phyloP scores from a whole-genome alignment of 352 stramenopile species.

The Peronospora belbahrii region DNA sequence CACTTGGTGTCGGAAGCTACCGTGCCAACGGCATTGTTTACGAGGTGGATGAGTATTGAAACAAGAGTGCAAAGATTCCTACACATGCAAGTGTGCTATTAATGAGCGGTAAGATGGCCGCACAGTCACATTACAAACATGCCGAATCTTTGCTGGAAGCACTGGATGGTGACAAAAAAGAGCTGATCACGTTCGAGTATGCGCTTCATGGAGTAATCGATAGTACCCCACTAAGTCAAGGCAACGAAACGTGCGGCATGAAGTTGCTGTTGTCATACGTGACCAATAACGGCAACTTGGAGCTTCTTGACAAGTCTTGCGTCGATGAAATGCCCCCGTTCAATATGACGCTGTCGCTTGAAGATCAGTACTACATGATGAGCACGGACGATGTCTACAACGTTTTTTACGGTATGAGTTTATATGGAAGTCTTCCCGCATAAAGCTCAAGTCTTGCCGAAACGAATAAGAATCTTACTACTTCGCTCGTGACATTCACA shows the following conservation, averaged over 20 bases:
- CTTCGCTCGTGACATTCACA: no score
- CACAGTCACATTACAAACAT: constrained; percentile 48
- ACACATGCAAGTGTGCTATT: constrained; percentile 35
- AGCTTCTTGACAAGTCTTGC: constrained; percentile 39
- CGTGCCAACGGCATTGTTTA: constrained; percentile 28
- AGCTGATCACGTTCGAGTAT: constrained; percentile 40
- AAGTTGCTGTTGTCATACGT: constrained; percentile 40
- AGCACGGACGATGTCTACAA: neutral
- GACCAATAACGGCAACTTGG: constrained; percentile 23
- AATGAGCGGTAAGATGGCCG: constrained; percentile 41
- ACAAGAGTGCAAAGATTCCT: constrained; percentile 39
- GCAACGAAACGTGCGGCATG: constrained; percentile 37
- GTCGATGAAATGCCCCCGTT: constrained; percentile 20
- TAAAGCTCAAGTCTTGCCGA: no score
- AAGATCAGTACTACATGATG: neutral
- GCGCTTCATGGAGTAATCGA: constrained; percentile 29
- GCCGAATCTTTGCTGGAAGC: constrained; percentile 30
- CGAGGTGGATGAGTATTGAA: constrained; percentile 48
- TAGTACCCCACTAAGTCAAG: constrained; percentile 22
- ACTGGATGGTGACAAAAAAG: constrained; percentile 28
- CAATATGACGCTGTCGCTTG: neutral
- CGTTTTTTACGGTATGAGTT: no score
- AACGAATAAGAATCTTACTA: no score
- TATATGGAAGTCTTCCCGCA: no score
- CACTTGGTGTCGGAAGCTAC: constrained; percentile 20